These are phyloP conservation scores for Ascochyta fabae DNA, from an alignment of 2,329 filamentous ascomycete species.

Conservation along the genomic window DNA sequence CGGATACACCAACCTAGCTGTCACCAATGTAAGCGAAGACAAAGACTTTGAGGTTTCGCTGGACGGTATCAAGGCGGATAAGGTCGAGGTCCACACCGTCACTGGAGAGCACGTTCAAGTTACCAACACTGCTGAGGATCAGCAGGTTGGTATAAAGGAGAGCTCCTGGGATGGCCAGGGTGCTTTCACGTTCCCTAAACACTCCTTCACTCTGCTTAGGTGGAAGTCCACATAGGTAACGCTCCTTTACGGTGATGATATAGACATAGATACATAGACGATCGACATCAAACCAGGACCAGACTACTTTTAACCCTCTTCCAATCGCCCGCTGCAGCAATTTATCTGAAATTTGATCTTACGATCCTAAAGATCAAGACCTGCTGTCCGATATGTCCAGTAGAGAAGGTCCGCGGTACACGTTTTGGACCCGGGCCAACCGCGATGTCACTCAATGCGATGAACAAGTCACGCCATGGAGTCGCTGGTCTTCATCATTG, in stretches of 20 bases:
- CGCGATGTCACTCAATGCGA: no score
- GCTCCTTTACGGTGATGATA: not conserved
- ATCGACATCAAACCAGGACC: not conserved
- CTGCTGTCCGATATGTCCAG: no score
- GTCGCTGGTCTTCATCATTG: no score
- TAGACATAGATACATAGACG: not conserved
- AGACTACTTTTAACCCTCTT: no score
- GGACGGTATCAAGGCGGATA: slow-evolving; percentile 57
- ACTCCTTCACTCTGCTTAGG: slow-evolving; percentile 72
- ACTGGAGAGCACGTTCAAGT: slow-evolving; percentile 63
- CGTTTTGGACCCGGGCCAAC: no score
- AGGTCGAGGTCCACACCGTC: slow-evolving; percentile 68
- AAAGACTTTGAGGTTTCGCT: slow-evolving; percentile 65
- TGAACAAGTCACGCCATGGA: no score
- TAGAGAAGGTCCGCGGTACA: no score
- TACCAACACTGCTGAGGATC: slow-evolving; percentile 67
- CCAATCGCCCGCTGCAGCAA: no score
- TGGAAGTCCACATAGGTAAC: slow-evolving; percentile 50
- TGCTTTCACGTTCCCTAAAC: slow-evolving; percentile 69
- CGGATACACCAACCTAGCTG: slow-evolving; percentile 69
- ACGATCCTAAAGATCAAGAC: no score
- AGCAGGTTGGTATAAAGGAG: slow-evolving; percentile 68
- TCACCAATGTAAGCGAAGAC: slow-evolving; percentile 73
- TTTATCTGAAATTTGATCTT: no score
- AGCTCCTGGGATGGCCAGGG: slow-evolving; percentile 69